These are phyloP conservation scores for Ceratocystis cubensis DNA, from an alignment of 2,329 filamentous ascomycete species.

Conservation along the genomic window DNA sequence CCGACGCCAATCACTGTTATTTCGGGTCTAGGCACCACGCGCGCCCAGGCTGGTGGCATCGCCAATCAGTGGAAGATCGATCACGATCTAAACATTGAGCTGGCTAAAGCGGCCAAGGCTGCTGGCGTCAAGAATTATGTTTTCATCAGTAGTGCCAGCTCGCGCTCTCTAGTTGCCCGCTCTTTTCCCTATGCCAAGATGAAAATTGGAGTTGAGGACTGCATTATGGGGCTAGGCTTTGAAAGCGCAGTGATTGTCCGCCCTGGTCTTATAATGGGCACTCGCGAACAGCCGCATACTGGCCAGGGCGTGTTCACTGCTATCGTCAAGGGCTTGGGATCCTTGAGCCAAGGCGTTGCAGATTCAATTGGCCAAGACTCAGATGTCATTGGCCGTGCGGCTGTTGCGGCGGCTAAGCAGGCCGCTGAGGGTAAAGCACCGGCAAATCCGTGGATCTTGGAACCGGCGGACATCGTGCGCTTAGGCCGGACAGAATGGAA, in stretches of 20 bases:
- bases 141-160: slow-evolving; percentile 53
- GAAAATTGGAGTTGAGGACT: slow-evolving; percentile 80
- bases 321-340: slow-evolving; percentile 44
- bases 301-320: slow-evolving; percentile 45
- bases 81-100: slow-evolving; percentile 68
- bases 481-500: slow-evolving; percentile 50
- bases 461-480: slow-evolving; percentile 49
- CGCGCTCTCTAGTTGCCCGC: slow-evolving; percentile 31
- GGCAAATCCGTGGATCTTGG: slow-evolving; percentile 48
- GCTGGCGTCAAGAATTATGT: slow-evolving; percentile 64
- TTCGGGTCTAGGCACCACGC: slow-evolving; percentile 70
- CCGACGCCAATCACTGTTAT: slow-evolving; percentile 54
- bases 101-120: slow-evolving; percentile 61
- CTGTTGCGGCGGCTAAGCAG: slow-evolving; percentile 46
- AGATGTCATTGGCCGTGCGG: slow-evolving; percentile 56
- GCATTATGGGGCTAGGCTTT: slow-evolving; percentile 58
- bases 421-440: slow-evolving; percentile 48
- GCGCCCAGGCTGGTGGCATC: slow-evolving; percentile 58
- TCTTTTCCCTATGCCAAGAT: slow-evolving; percentile 49
- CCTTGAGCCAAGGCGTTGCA: slow-evolving; percentile 42
- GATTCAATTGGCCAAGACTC: slow-evolving; percentile 63
- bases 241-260: slow-evolving; percentile 62
- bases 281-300: slow-evolving; percentile 48
- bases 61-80: slow-evolving; percentile 79
- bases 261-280: slow-evolving; percentile 65